Evolutionary conservation across 179 eudicot species (phyloP), one percentile per base, ranked within the genome.

Genomic region (Heliamphora pulchella): DNA sequence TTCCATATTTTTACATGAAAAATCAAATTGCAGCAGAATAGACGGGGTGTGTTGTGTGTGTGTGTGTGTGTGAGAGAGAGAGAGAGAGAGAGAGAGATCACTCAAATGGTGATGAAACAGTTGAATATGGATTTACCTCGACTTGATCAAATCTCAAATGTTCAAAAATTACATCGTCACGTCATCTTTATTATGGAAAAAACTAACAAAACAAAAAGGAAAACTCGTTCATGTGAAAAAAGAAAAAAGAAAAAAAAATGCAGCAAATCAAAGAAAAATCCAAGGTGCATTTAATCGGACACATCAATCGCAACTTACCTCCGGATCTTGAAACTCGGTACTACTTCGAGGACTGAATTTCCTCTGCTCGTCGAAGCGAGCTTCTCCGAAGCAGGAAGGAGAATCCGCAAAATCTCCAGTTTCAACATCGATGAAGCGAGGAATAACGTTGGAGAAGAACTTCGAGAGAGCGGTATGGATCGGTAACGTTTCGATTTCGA

Each of bases 361-460:
- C 41, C 57, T 69, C 47, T 13, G 66, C 67, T 57, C 17, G 70
- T 44, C 14, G 31, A 71, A 54, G 2, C 44, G 70, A 55, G 43
- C 58, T 46, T 63, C 43, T 59, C 8, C 68, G 8, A 41, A 58
- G 41, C 41, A 76, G 44, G 67, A 46, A 62, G 1, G 18, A 76
- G 68, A 57, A 14, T 67, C 77, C 55, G 80, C 17, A 43, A 77
- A 74, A 58, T 78, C 88, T 44, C 62, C 83, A 68, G 50, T 6
- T 50, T 55, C 82, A 20, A 79, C 65, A 1, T 87, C 82, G 11
- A 91, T 69, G 41, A 51, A 69, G 6, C 81, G 81, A 48, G 97
- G 96, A 79, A 93, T 82, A 54, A 88, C 92, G 17, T 86, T 89
- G 62, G 90, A 83, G 79, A 88, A 84, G 81, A 94, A 91, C 50